Evolutionary conservation across 495 filamentous ascomycete genomes (phyloP), one percentile per base, ranked within the genome.

Genomic region (Penicillium antarcticum): DNA sequence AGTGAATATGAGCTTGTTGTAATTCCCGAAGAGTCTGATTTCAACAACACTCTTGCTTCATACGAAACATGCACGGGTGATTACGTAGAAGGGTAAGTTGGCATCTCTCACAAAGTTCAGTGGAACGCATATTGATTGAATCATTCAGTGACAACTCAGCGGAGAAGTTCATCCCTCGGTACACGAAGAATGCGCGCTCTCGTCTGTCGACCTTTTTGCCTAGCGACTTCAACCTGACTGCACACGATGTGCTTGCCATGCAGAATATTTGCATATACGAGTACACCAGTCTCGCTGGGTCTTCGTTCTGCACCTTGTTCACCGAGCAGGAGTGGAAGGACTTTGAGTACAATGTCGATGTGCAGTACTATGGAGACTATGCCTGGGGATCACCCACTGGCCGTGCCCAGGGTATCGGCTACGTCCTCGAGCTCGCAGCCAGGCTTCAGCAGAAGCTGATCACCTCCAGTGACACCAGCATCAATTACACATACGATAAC

Each of bases 371-470:
- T 45, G 81, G 82, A 37, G 68, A 78, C 52, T 71, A 74, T 41
- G 78, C 66, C 51, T 85, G 80, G 57, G 80, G 79, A n/a, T 83
- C 80, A 2, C 79, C 83, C 1, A 76, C 73, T 5, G 83, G 81
- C 21, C 73, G 84, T 7, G 85, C 84, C 10, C 73, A 82, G 19
- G 84, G 82, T 1, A 78, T 85, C 36, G 84, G 82, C 33, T 87
- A 82, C 51, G 77, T 85, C 11, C 67, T 82, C 43, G 84, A 87
- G 65, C 73, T 85, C 33, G 63, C 81, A 2, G 84, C 82, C 5
- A 73, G 84, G 16, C 72, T 86, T 6, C 51, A 77, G 46, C 68
- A 79, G 55, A 80, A 83, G 55, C 70, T 79, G 5, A 59, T 66
- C 42, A 67, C 79, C 17, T 73, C 70, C 16, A 75, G 75, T 1